Evolutionary conservation across 1,284 basidiomycete species (phyloP), one percentile per base, ranked within the genome.

Genomic region (Vanrija pseudolonga): DNA sequence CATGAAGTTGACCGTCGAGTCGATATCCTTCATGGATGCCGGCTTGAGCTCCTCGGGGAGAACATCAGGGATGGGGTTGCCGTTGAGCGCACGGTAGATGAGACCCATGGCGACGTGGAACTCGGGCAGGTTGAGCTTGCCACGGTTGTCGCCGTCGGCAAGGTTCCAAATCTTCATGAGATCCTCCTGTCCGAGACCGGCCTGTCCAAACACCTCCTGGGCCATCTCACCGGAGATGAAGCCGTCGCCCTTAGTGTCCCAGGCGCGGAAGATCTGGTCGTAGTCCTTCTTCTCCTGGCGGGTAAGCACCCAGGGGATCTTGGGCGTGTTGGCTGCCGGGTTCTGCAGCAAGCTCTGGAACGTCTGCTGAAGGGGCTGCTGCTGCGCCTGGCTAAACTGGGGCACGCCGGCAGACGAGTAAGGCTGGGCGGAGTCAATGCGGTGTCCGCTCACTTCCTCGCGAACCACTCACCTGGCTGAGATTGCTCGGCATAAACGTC

Each of bases 71-170:
- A 98, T 84, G 3, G 86, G 84, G 74, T 92, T 95, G 9, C 96
- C 95, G 72, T 96, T 97, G 40, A 97, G 80, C 41, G 84, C 91
- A 68, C 95, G 86, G 77, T 95, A 98, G 71, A 98, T 97, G 53
- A 98, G 80, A 56, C 90, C 94, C 95, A 99, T 99, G 1, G 95
- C 96, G 52, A 98, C 90, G 72, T 98, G 93, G 76, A 99, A 99
- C 73, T 98, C 95, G 22, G 91, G 89, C 43, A 95, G 80, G 70
- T 97, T 98, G 54, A 97, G 83, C 76, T 92, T 94, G 28, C 93
- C 93, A 37, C 90, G 85, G 77, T 96, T 91, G 65, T 92, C 88
- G 40, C 83, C 82, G 76, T 97, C 93, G 23, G 91, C 89, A 9
- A 96, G 81, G 26, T 85, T 87, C 95, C 96, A 99, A 61, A 98